Base-by-base conservation (phyloP, 768 basidiomycete genomes). In the Lactarius deliciosus region DNA sequence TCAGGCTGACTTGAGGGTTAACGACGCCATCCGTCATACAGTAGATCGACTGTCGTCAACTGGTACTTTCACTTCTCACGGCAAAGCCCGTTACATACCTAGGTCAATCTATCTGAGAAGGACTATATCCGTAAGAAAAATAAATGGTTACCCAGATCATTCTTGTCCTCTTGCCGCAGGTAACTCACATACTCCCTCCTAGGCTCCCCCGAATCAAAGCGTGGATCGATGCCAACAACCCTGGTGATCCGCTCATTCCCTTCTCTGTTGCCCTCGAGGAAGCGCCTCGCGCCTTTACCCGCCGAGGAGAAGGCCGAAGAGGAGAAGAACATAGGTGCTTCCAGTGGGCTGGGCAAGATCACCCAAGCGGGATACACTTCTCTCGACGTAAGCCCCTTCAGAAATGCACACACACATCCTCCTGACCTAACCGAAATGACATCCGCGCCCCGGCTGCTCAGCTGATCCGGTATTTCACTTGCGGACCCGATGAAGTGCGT, bases 61-160 rank as follows among this genome's bases (percentile, higher is more conserved):
- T n/a, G 77, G 85, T 55, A n/a, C 87, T 99, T 65, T 85, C 88
- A 71, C 88, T 99, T 30, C 84, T 99, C 63, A 98, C 96, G 20
- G 96, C 97, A 62, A 98, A 98, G 76, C 92, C 96, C 40, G 93
- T 98, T 68, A 97, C 91, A 60, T 99, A 99, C 80, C 90, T 99
- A n/a, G 59, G 95, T 98, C 79, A 99, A 99, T 79, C 81, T 99
- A 57, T 94, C 91, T 66, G 96, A 98, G 77, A 85, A 86, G 70
- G 97, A 99, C 76, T 99, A 92, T 73, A 79, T 92, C 66, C 89
- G 97, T 70, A 98, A 98, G 79, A 98, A 98, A 87, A 98, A 98
- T 82, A 98, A 98, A 82, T 98, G 97, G 96, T 90, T 53, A 65
- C 50, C 70, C 22, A 25, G 47, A 45, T 50, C 25, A 16, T 34